Conservation (phyloP, 306 rosid species). For the Potentilla sterilis region DNA sequence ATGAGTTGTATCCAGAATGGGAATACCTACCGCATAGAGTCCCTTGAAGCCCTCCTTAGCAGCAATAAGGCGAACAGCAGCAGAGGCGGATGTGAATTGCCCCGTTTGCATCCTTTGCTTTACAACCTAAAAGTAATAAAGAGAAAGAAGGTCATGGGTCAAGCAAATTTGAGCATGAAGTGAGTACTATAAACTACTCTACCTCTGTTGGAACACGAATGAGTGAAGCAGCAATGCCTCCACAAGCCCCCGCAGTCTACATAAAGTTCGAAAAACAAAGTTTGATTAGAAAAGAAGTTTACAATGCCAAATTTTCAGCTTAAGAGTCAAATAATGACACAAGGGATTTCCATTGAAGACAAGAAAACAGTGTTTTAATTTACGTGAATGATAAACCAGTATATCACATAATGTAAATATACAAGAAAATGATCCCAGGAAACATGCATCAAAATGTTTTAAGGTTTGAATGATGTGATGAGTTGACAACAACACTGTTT, state of each 20-base stretch:
- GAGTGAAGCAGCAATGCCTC: conserved; percentile 91
- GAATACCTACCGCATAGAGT: conserved; percentile 70
- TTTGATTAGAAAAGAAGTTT: not conserved
- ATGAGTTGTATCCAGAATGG: not conserved
- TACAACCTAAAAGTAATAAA: conserved; percentile 62
- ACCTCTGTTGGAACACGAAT: conserved; percentile 99
- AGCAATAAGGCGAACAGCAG: conserved; percentile 78
- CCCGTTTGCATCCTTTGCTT: conserved; percentile 99
- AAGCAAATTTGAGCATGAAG: conserved; percentile 20
- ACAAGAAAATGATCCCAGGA: conserved; percentile 3
- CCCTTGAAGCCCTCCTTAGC: conserved; percentile 80
- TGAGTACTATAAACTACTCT: conserved; percentile 21
- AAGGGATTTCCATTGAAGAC: not conserved
- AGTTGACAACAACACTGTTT: too few relatives aligned
- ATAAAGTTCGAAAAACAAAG: conserved; percentile 14
- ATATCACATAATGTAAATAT: not conserved
- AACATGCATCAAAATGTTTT: not conserved
- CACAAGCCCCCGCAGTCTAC: conserved; percentile 94
- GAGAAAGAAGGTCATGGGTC: conserved; percentile 19
- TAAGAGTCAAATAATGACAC: not conserved
- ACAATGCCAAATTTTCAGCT: not conserved
- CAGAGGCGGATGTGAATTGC: conserved; percentile 78
- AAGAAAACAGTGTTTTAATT: not conserved
- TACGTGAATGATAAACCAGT: not conserved
- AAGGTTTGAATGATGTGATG: not conserved